Conservation (phyloP, 108 stramenopile genomes). For the Nitzschia putrida region DNA sequence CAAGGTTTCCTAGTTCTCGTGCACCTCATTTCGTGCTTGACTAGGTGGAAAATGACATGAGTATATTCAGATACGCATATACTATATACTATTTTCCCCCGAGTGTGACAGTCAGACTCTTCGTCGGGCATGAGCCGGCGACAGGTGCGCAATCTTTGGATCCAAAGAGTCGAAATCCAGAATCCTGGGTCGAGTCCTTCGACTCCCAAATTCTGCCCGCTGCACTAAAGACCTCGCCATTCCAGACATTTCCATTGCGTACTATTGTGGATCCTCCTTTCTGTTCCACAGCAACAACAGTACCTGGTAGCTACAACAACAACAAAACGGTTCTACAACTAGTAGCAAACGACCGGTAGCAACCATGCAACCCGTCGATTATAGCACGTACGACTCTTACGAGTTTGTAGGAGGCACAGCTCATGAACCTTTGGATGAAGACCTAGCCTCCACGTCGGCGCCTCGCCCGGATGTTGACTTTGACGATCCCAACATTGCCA, state of each 20-base stretch:
- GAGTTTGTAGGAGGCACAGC: conserved; percentile 23
- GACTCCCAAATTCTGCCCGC: too few relatives aligned
- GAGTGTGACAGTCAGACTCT: too few relatives aligned
- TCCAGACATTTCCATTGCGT: too few relatives aligned
- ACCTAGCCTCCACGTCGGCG: conserved; percentile 15
- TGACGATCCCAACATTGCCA: conserved; percentile 79
- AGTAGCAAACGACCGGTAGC: not conserved
- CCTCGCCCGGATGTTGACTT: conserved; percentile 53
- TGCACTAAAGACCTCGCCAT: too few relatives aligned
- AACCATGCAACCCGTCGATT: conserved; percentile 36
- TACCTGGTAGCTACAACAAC: too few relatives aligned
- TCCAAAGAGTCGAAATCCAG: too few relatives aligned
- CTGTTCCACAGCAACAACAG: too few relatives aligned
- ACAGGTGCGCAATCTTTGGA: not conserved
- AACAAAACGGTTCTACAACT: not conserved
- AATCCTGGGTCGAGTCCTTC: too few relatives aligned
- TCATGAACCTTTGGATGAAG: conserved; percentile 1
- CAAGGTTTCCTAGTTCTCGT: not conserved
- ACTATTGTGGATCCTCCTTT: too few relatives aligned
- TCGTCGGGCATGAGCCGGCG: not conserved
- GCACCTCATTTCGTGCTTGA: not conserved
- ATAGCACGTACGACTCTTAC: conserved; percentile 38
- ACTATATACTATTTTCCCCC: too few relatives aligned
- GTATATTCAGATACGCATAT: too few relatives aligned
- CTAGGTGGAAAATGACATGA: not conserved